These are phyloP conservation scores for Leptographium procerum DNA, from an alignment of 2,329 filamentous ascomycete species.

Conservation along the genomic window DNA sequence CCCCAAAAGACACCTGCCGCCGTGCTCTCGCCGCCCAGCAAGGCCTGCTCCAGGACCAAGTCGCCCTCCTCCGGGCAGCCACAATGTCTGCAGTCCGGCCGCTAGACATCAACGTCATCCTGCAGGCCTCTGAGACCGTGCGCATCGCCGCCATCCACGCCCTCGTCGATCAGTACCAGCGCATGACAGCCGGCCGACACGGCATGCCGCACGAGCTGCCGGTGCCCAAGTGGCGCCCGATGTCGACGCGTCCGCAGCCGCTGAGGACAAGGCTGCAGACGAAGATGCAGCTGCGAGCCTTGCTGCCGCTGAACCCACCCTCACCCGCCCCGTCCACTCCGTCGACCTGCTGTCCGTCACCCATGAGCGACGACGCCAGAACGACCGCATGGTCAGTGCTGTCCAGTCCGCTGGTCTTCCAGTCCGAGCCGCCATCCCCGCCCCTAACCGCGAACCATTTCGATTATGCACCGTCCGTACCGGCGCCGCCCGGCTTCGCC, in stretches of 20 bases:
- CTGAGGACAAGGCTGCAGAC: neutral
- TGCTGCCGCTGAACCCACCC: neutral
- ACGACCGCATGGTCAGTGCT: slow-evolving; percentile 16
- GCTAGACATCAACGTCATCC: slow-evolving; percentile 22
- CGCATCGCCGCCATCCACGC: slow-evolving; percentile 21
- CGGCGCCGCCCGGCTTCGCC: neutral
- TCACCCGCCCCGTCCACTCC: slow-evolving; percentile 7
- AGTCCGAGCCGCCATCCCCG: slow-evolving; percentile 16
- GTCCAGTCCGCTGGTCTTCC: slow-evolving; percentile 16
- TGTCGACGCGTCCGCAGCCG: neutral
- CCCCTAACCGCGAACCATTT: slow-evolving; percentile 10
- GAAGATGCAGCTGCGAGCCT: neutral
- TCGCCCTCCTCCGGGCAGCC: slow-evolving; percentile 17
- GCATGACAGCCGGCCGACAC: slow-evolving; percentile 19
- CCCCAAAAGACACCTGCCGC: slow-evolving; percentile 18
- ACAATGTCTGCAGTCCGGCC: slow-evolving; percentile 11
- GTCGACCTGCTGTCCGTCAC: slow-evolving; percentile 8
- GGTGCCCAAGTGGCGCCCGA: slow-evolving; percentile 7
- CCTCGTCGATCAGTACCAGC: slow-evolving; percentile 24
- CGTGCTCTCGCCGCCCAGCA: slow-evolving; percentile 18
- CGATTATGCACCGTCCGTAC: neutral
- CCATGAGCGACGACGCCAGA: slow-evolving; percentile 14
- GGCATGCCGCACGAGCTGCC: slow-evolving; percentile 18
- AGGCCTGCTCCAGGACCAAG: slow-evolving; percentile 17
- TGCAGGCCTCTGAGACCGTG: slow-evolving; percentile 23